These are phyloP conservation scores for Inga leiocalycina DNA, from an alignment of 306 rosid species.

Conservation along the genomic window DNA sequence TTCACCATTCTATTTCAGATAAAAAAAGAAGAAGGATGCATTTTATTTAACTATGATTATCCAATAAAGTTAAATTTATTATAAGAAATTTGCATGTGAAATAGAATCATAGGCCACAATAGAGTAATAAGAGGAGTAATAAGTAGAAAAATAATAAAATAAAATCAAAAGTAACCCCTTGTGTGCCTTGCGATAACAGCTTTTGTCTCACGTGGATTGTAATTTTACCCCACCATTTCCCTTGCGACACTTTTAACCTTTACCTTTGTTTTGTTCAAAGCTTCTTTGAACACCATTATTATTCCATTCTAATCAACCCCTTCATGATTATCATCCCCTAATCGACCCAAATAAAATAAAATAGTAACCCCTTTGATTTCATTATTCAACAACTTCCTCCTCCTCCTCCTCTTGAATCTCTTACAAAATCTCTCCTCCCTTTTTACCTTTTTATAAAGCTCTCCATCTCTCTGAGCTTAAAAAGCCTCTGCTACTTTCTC, in stretches of 20 bases:
- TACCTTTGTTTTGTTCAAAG: background rate
- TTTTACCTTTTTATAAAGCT: constrained; percentile 16
- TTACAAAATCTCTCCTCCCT: constrained; percentile 25
- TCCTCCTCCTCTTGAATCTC: constrained; percentile 33
- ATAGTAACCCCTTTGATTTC: background rate
- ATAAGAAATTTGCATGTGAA: background rate
- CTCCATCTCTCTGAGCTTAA: background rate
- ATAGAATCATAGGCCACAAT: background rate
- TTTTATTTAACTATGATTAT: background rate
- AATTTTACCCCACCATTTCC: background rate
- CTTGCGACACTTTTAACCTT: background rate
- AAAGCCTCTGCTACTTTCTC: constrained; percentile 19
- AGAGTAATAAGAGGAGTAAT: too few species aligned
- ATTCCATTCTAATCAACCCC: constrained; percentile 36
- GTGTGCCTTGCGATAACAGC: background rate
- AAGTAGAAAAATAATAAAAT: background rate
- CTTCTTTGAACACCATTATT: background rate
- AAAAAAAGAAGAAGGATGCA: background rate
- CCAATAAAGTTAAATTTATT: background rate
- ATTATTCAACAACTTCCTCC: background rate
- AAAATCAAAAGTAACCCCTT: background rate
- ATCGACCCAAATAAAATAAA: background rate
- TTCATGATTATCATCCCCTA: constrained; percentile 5
- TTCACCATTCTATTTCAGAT: background rate
- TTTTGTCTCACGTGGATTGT: background rate